Percentiles rank a stretch among this genome's conserved stretches.
Evolutionary conservation across 2,329 filamentous ascomycete species (phyloP).

Genomic region (Trichoderma pleuroti): DNA sequence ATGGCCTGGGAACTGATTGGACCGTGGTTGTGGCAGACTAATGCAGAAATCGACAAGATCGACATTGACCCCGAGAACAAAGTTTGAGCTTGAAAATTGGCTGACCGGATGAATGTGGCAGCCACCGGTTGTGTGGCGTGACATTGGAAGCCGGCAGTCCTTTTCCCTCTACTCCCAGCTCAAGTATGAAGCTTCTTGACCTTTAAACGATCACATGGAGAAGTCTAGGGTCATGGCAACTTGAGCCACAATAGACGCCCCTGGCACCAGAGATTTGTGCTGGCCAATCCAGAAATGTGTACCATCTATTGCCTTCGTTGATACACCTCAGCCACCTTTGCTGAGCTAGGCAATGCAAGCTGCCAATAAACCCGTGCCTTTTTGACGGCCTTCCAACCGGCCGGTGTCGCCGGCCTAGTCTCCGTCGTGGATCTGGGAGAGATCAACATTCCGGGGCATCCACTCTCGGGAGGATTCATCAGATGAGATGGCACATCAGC

Average conservation of each 20-base stretch:
- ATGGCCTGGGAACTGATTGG: background rate
- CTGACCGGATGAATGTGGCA: background rate
- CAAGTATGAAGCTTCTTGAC: background rate
- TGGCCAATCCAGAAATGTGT: background rate
- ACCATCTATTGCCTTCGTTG: no score
- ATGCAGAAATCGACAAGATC: constrained; percentile 2
- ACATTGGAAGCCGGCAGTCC: background rate
- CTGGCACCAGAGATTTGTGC: background rate
- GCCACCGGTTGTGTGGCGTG: background rate
- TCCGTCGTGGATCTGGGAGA: background rate
- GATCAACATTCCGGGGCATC: constrained; percentile 5
- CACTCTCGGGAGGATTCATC: background rate
- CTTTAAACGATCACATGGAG: background rate
- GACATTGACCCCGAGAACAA: background rate
- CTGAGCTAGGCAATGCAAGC: background rate
- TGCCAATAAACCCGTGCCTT: background rate
- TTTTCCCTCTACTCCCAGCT: background rate
- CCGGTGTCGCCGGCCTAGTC: background rate
- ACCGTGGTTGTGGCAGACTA: background rate
- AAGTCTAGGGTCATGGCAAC: background rate
- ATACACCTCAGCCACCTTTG: background rate
- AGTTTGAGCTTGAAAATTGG: background rate
- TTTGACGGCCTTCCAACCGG: background rate
- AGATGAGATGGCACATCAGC: constrained; percentile 1
- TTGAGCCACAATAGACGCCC: background rate